Conservation (phyloP, 2,329 filamentous ascomycete species). For the Fusarium udum region DNA sequence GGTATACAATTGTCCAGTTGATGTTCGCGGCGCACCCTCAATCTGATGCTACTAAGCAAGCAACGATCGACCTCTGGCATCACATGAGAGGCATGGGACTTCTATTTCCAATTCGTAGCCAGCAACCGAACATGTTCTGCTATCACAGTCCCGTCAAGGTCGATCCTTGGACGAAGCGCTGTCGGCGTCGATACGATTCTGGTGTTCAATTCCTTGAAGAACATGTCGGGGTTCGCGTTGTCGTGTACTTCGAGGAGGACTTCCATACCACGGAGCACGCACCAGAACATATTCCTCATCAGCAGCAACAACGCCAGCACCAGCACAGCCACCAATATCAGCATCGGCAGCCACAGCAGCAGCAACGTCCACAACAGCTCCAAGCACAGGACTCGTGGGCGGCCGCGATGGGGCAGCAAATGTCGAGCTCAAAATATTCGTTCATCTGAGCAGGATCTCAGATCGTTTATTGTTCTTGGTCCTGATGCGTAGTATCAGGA, state of each 20-base stretch:
- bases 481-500: not conserved
- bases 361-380: constrained; percentile 31
- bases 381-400: constrained; percentile 50
- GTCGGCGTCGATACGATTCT: constrained; percentile 53
- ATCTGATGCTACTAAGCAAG: constrained; percentile 48
- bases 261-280: constrained; percentile 54
- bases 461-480: constrained; percentile 20
- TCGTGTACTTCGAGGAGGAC: constrained; percentile 56
- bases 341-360: constrained; percentile 21
- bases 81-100: constrained; percentile 49
- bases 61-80: constrained; percentile 52
- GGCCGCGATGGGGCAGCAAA: constrained; percentile 45
- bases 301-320: constrained; percentile 23
- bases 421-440: constrained; percentile 45
- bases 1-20: constrained; percentile 54
- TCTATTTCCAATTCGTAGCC: constrained; percentile 50
- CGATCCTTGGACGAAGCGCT: constrained; percentile 56
- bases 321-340: constrained; percentile 20
- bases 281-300: constrained; percentile 42
- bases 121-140: constrained; percentile 53
- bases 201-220: constrained; percentile 51
- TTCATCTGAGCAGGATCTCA: constrained; percentile 46
- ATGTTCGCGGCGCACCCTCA: constrained; percentile 50
- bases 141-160: constrained; percentile 57
- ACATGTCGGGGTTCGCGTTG: constrained; percentile 50